Evolutionary conservation across 2,329 filamentous ascomycete genomes (phyloP).

Genomic region (Apiospora kogelbergensis): DNA sequence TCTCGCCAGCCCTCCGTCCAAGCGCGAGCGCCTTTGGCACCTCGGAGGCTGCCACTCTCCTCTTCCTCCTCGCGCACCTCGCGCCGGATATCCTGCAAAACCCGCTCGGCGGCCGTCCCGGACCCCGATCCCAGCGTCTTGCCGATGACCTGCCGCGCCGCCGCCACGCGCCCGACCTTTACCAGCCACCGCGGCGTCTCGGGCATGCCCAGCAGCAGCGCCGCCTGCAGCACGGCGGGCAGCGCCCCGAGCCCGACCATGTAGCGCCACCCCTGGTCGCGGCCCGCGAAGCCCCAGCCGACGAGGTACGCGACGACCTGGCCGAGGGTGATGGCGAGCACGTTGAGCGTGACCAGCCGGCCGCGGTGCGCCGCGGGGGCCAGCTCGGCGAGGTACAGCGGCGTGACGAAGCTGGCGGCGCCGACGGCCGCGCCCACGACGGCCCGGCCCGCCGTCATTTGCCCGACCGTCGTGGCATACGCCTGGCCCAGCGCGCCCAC

Average conservation of each 20-base stretch:
- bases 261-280: constrained; percentile 77
- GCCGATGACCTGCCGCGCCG: constrained; percentile 65
- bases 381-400: constrained; percentile 85
- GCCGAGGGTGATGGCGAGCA: constrained; percentile 81
- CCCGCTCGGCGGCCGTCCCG: constrained; percentile 50
- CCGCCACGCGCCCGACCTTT: constrained; percentile 59
- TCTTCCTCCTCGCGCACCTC: constrained; percentile 72
- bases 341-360: constrained; percentile 76
- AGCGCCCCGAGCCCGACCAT: constrained; percentile 84
- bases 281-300: constrained; percentile 71
- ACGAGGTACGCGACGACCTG: constrained; percentile 87
- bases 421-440: constrained; percentile 74
- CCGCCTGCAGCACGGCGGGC: constrained; percentile 71
- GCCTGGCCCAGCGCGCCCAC: constrained; percentile 68
- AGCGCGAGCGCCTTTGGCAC: constrained; percentile 23
- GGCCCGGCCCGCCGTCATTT: constrained; percentile 67
- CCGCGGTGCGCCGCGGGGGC: constrained; percentile 76
- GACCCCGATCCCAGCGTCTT: constrained; percentile 50
- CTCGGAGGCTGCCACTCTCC: constrained; percentile 42
- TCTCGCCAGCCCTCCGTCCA: constrained; percentile 52
- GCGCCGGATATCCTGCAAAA: constrained; percentile 68
- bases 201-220: constrained; percentile 71
- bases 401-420: constrained; percentile 77
- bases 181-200: constrained; percentile 91
- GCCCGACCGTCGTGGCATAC: constrained; percentile 51